These are phyloP conservation scores for Pseudozyma flocculosa DNA, from an alignment of 1,284 basidiomycete species.

Conservation along the genomic window DNA sequence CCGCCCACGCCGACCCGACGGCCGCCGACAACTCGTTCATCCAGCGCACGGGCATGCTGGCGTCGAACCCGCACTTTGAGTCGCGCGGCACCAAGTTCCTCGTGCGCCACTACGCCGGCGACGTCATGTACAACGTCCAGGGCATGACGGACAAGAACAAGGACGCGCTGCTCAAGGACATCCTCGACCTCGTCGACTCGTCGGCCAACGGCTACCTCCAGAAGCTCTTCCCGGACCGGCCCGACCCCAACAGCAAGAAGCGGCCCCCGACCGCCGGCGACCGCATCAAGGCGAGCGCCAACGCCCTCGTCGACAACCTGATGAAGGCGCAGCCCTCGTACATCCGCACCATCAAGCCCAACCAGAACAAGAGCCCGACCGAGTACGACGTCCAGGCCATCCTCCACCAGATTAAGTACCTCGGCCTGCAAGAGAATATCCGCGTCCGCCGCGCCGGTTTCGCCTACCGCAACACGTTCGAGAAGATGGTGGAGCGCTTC, in stretches of 20 bases:
- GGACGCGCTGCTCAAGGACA: constrained; percentile 90
- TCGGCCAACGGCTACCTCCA: constrained; percentile 67
- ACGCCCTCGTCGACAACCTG: constrained; percentile 90
- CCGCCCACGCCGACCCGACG: constrained; percentile 92
- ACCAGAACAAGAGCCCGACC: constrained; percentile 86
- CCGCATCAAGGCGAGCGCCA: constrained; percentile 88
- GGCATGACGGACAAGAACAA: constrained; percentile 99
- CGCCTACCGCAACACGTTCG: constrained; percentile 94
- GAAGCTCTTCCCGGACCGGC: constrained; percentile 86
- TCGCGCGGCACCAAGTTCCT: constrained; percentile 60
- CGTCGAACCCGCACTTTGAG: constrained; percentile 70
- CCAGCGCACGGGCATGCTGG: constrained; percentile 73
- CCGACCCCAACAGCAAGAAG: constrained; percentile 96
- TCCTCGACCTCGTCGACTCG: constrained; percentile 81
- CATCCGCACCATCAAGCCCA: constrained; percentile 99
- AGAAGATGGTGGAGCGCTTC: constrained; percentile 90
- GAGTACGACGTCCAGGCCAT: constrained; percentile 95
- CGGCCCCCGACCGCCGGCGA: constrained; percentile 96
- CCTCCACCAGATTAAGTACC: constrained; percentile 97
- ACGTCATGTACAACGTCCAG: constrained; percentile 94
- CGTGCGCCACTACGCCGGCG: constrained; percentile 83
- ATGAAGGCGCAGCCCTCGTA: constrained; percentile 97
- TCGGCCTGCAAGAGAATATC: constrained; percentile 98
- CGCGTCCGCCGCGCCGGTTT: constrained; percentile 95
- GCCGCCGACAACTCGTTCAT: constrained; percentile 97